phyloP scores from a whole-genome alignment of 305 asterid genomes.

The Solanum hybrid region DNA sequence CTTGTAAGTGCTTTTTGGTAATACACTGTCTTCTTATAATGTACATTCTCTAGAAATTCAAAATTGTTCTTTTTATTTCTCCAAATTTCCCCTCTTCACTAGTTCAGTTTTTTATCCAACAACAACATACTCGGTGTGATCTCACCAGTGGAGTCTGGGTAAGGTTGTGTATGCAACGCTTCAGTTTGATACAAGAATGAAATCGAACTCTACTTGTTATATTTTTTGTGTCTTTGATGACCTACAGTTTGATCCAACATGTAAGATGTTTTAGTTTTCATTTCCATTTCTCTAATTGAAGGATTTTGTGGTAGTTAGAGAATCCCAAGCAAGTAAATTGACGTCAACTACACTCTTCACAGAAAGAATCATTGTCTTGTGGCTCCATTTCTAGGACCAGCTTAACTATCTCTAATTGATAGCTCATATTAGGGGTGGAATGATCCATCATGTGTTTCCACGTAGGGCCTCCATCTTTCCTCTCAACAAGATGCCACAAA shows the following conservation, averaged over 20 bases:
- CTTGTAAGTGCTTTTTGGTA: not conserved
- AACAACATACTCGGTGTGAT: not conserved
- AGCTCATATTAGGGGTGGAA: slow-evolving; percentile 55
- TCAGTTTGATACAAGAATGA: not conserved
- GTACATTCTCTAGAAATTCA: not conserved
- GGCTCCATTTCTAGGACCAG: too few species aligned
- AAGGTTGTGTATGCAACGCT: not conserved
- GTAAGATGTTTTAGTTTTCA: not conserved
- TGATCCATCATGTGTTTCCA: slow-evolving; percentile 92
- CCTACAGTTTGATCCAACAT: not conserved
- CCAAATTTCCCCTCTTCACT: not conserved
- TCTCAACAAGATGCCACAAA: slow-evolving; percentile 64
- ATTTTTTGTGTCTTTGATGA: not conserved
- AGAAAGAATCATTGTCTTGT: too few species aligned
- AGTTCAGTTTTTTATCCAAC: not conserved
- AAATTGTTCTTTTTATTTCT: not conserved
- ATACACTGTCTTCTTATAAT: not conserved
- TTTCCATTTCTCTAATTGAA: too few species aligned
- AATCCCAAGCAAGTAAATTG: too few species aligned
- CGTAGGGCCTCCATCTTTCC: slow-evolving; percentile 74
- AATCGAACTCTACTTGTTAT: not conserved
- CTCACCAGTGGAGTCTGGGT: not conserved
- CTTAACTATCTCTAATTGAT: slow-evolving; percentile 16
- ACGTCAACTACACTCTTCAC: too few species aligned
- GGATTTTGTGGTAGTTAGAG: too few species aligned